Percentiles rank a stretch among this genome's conserved stretches.
Evolutionary conservation across 1,284 basidiomycete genomes (phyloP).

Genomic region (Ganoderma meredithae): DNA sequence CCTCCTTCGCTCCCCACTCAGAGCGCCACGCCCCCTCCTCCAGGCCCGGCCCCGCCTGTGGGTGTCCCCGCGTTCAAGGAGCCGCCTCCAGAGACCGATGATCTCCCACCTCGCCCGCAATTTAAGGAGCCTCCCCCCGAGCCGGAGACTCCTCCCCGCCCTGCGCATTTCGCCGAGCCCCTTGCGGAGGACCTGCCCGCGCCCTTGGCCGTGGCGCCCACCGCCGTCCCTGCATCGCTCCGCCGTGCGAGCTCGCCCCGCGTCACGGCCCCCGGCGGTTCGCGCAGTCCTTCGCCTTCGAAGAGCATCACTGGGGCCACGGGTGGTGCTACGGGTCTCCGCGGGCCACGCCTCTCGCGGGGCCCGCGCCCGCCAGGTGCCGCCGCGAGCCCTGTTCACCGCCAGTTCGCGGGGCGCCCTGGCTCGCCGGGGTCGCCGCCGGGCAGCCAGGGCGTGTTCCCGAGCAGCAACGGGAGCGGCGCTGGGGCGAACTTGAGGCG

Average conservation of each 20-base stretch:
- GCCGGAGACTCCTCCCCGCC: slow-evolving; percentile 39
- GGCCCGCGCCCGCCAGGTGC: slow-evolving; percentile 58
- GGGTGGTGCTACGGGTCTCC: slow-evolving; percentile 55
- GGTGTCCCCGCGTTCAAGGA: slow-evolving; percentile 45
- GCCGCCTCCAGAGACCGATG: slow-evolving; percentile 48
- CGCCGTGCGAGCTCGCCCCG: slow-evolving; percentile 43
- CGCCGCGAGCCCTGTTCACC: slow-evolving; percentile 63
- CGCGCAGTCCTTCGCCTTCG: slow-evolving; percentile 51
- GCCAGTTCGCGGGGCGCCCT: slow-evolving; percentile 40
- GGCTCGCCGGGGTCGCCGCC: slow-evolving; percentile 42
- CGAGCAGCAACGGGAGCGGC: slow-evolving; percentile 11
- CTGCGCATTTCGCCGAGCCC: slow-evolving; percentile 39
- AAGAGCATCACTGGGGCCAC: slow-evolving; percentile 42
- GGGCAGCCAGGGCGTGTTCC: slow-evolving; percentile 25
- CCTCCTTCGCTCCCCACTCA: slow-evolving; percentile 40
- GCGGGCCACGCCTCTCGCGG: slow-evolving; percentile 60
- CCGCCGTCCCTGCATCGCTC: slow-evolving; percentile 51
- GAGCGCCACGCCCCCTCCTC: slow-evolving; percentile 10
- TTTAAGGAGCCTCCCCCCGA: slow-evolving; percentile 59
- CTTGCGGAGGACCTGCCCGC: slow-evolving; percentile 41
- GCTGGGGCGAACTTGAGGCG: slow-evolving; percentile 31
- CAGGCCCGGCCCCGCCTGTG: slow-evolving; percentile 24
- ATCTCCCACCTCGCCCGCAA: slow-evolving; percentile 52
- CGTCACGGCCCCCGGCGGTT: slow-evolving; percentile 37
- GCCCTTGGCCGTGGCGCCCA: slow-evolving; percentile 30